phyloP scores from a whole-genome alignment of 768 basidiomycete genomes.

The Suillus paluster region DNA sequence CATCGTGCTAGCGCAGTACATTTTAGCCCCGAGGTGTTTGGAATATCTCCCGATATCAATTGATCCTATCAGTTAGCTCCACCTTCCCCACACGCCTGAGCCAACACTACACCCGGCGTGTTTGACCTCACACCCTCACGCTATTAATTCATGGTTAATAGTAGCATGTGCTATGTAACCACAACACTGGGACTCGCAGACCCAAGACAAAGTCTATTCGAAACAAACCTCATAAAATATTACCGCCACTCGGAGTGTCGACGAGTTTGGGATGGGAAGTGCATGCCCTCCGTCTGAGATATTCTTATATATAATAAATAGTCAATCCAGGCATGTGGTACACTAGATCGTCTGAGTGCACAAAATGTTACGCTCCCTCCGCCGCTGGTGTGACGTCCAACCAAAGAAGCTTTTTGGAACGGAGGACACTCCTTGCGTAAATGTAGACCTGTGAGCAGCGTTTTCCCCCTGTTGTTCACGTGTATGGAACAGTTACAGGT shows the following conservation, averaged over 20 bases:
- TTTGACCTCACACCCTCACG: background rate
- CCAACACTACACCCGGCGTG: background rate
- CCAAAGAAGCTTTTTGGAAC: slow-evolving; percentile 63
- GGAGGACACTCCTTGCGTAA: slow-evolving; percentile 89
- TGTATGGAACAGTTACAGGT: too few species aligned
- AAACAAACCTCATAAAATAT: background rate
- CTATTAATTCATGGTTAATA: background rate
- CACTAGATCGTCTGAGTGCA: slow-evolving; percentile 1
- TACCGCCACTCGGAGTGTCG: background rate
- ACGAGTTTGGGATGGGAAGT: background rate
- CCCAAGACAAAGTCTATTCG: background rate
- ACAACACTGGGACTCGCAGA: background rate
- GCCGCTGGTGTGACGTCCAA: slow-evolving; percentile 18
- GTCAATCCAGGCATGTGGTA: background rate
- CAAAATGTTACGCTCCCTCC: slow-evolving; percentile 11
- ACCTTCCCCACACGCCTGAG: background rate
- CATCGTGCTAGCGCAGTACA: background rate
- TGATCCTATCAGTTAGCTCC: background rate
- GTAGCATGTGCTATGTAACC: background rate
- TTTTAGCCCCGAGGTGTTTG: background rate
- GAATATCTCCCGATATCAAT: background rate
- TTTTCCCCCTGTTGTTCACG: too few species aligned
- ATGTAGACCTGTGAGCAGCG: slow-evolving; percentile 83
- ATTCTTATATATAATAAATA: slow-evolving; percentile 4
- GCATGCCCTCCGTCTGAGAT: background rate